Conservation (phyloP, 1,284 basidiomycete genomes). For the Cystobasidiaceae sp. region DNA sequence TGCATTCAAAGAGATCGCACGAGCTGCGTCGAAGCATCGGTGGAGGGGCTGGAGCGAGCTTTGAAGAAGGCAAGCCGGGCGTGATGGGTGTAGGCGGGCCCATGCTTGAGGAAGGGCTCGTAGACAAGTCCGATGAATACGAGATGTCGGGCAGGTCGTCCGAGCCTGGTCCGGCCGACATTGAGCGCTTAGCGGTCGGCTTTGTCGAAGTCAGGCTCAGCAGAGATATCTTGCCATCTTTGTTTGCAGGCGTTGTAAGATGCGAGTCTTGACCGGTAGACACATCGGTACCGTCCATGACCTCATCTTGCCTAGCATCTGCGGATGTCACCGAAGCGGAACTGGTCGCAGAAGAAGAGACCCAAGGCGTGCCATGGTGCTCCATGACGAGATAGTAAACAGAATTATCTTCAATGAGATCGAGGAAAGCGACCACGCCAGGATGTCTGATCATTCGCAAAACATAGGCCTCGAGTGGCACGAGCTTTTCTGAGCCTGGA, state of each 20-base stretch:
- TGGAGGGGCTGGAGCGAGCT: slow-evolving; percentile 47
- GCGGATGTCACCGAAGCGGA: slow-evolving; percentile 10
- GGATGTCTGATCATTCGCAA: slow-evolving; percentile 69
- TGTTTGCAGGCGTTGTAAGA: background rate
- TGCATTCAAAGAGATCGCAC: slow-evolving; percentile 88
- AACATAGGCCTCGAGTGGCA: slow-evolving; percentile 76
- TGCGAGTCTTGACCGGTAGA: background rate
- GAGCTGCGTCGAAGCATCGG: slow-evolving; percentile 67
- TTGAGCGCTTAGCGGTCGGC: too few relatives aligned
- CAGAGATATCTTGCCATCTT: background rate
- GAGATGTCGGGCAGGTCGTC: slow-evolving; percentile 18
- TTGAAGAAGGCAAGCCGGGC: background rate
- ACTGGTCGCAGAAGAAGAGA: background rate
- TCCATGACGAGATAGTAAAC: slow-evolving; percentile 92
- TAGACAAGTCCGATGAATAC: slow-evolving; percentile 16
- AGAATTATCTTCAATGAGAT: slow-evolving; percentile 70
- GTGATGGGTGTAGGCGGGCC: slow-evolving; percentile 23
- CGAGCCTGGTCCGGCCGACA: slow-evolving; percentile 1
- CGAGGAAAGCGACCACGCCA: slow-evolving; percentile 74
- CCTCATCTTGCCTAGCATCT: background rate
- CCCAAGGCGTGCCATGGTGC: slow-evolving; percentile 83
- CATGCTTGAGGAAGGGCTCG: slow-evolving; percentile 14
- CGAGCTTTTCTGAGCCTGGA: slow-evolving; percentile 48
- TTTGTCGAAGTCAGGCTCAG: background rate
- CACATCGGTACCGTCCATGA: background rate